These are phyloP conservation scores for Yueomyces sp. DNA, from an alignment of 805 yeast genomes.

Conservation along the genomic window DNA sequence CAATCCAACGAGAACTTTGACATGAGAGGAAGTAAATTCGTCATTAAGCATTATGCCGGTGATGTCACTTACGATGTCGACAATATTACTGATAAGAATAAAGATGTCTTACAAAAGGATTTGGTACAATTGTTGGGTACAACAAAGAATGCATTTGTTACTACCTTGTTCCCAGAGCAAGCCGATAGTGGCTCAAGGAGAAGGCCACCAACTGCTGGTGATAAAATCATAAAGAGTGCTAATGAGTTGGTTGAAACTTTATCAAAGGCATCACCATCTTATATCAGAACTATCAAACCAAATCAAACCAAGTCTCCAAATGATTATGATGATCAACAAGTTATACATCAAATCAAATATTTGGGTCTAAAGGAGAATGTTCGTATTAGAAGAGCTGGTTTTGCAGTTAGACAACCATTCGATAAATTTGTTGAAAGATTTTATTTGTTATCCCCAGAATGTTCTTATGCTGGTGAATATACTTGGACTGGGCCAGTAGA, in stretches of 20 bases:
- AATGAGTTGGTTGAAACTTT: constrained; percentile 79
- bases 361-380: constrained; percentile 93
- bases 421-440: constrained; percentile 93
- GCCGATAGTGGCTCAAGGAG: constrained; percentile 57
- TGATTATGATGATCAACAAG: constrained; percentile 81
- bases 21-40: constrained; percentile 71
- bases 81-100: constrained; percentile 92
- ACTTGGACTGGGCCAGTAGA: constrained; percentile 47
- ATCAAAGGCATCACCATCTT: constrained; percentile 82
- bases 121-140: constrained; percentile 65
- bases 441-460: constrained; percentile 69
- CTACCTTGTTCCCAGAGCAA: constrained; percentile 45
- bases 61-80: constrained; percentile 86
- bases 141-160: constrained; percentile 55
- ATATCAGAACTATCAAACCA: constrained; percentile 94
- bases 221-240: constrained; percentile 84
- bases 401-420: constrained; percentile 92
- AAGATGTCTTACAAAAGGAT: constrained; percentile 85
- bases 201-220: constrained; percentile 93
- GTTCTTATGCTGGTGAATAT: constrained; percentile 83
- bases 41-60: constrained; percentile 95
- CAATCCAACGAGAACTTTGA: constrained; percentile 77
- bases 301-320: constrained; percentile 84
- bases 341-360: constrained; percentile 88
- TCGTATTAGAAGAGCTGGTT: constrained; percentile 94